Conservation (phyloP, 106 monocot species). For the Apostasia ramifera region DNA sequence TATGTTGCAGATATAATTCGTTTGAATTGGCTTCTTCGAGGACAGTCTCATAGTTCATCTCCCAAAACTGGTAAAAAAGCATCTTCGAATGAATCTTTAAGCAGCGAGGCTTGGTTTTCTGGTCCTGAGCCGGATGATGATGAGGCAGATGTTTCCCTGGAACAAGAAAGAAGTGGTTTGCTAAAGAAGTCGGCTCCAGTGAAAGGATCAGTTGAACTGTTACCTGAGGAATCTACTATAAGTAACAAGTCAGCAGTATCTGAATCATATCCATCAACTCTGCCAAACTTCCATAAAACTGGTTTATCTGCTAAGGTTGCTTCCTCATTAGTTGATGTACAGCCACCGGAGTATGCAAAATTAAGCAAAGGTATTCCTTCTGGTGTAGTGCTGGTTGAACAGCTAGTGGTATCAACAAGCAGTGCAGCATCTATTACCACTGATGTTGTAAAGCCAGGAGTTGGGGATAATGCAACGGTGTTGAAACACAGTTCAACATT, state of each 20-base stretch:
- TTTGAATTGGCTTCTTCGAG: constrained; percentile 38
- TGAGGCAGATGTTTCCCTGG: constrained; percentile 4
- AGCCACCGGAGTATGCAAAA: background rate
- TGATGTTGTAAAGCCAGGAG: constrained; percentile 1
- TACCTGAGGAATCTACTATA: background rate
- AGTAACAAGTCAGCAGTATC: background rate
- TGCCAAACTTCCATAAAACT: background rate
- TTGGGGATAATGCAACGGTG: constrained; percentile 2
- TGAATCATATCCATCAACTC: background rate
- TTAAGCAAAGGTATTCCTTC: constrained; percentile 1
- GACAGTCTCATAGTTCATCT: constrained; percentile 27
- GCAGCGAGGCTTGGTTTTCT: constrained; percentile 76
- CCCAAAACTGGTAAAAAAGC: constrained; percentile 37
- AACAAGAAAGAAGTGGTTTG: constrained; percentile 9
- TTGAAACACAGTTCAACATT: constrained; percentile 9
- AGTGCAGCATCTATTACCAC: background rate
- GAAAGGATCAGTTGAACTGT: constrained; percentile 1
- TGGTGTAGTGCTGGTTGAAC: background rate
- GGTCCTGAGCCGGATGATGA: constrained; percentile 53
- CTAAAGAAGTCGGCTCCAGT: constrained; percentile 6
- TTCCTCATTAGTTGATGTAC: constrained; percentile 2
- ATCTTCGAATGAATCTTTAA: constrained; percentile 61
- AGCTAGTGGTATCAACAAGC: background rate
- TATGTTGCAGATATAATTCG: constrained; percentile 67
- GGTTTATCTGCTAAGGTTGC: background rate